Percentiles rank a stretch among this genome's conserved stretches.
These are phyloP conservation scores for Rhizopus microsporus DNA, from an alignment of 371 early-diverging fungal genomes.

Conservation along the genomic window DNA sequence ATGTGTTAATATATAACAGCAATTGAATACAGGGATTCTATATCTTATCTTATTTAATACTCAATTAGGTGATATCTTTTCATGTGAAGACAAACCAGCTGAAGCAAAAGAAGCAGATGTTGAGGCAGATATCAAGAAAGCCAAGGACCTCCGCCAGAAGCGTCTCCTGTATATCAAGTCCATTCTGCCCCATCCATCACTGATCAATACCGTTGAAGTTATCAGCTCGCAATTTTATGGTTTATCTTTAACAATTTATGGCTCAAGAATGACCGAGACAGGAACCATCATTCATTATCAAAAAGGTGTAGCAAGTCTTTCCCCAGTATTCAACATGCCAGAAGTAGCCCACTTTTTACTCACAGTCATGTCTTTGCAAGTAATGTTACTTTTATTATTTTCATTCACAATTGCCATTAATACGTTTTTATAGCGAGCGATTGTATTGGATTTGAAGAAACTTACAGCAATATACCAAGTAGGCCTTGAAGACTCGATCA, in stretches of 20 bases:
- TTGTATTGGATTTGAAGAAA: too few species aligned
- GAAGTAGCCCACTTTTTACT: too few species aligned
- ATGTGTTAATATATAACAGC: slow-evolving; percentile 15
- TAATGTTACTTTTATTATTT: too few species aligned
- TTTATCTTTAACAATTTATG: slow-evolving; percentile 17
- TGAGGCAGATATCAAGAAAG: slow-evolving; percentile 19
- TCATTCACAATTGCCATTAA: too few species aligned
- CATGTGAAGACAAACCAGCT: slow-evolving; percentile 18
- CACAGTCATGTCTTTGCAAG: too few species aligned
- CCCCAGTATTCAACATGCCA: slow-evolving; percentile 3
- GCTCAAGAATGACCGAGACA: slow-evolving; percentile 17
- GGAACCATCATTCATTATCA: slow-evolving; percentile 19
- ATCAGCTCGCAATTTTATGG: slow-evolving; percentile 16
- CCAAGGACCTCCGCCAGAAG: slow-evolving; percentile 13
- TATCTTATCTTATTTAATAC: slow-evolving; percentile 13
- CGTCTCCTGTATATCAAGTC: slow-evolving; percentile 8
- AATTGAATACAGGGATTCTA: slow-evolving; percentile 10
- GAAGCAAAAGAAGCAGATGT: slow-evolving; percentile 10
- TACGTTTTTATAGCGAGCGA: too few species aligned
- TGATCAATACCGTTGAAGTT: slow-evolving; percentile 11
- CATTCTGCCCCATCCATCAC: slow-evolving; percentile 12
- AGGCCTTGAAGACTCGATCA: too few species aligned
- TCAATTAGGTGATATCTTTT: slow-evolving; percentile 14
- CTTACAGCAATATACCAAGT: too few species aligned
- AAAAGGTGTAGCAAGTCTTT: slow-evolving; percentile 7